Conservation (phyloP, 129 eudicot species). For the Silybum marianum region DNA sequence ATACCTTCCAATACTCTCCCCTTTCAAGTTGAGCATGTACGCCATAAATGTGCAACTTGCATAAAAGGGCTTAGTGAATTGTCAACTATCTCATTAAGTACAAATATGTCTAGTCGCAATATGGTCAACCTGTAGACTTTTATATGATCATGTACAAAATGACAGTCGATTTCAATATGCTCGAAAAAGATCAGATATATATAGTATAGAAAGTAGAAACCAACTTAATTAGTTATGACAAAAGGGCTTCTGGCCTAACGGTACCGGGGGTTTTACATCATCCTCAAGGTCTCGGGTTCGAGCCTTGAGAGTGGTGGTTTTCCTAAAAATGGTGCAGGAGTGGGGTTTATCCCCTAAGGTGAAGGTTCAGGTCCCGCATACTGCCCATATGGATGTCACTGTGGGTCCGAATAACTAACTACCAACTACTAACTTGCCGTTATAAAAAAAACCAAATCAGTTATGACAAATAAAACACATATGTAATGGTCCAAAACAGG, state of each 20-base stretch:
- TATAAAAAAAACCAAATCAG: too few species aligned
- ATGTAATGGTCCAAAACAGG: neutral
- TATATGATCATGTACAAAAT: neutral
- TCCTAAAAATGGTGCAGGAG: too few species aligned
- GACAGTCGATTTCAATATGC: neutral
- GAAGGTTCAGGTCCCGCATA: too few species aligned
- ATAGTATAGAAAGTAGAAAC: neutral
- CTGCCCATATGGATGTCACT: too few species aligned
- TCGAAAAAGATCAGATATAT: neutral
- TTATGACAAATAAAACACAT: too few species aligned
- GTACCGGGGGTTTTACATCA: too few species aligned
- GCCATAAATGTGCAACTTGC: neutral
- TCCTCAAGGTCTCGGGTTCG: too few species aligned
- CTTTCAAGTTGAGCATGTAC: neutral
- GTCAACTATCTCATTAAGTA: neutral
- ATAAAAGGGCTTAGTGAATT: neutral
- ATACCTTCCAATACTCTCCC: neutral
- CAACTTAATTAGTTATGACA: neutral
- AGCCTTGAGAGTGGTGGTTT: too few species aligned
- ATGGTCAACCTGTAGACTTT: neutral
- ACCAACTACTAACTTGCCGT: too few species aligned
- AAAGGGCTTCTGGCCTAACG: too few species aligned
- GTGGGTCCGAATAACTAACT: too few species aligned
- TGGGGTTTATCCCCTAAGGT: too few species aligned
- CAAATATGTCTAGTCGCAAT: neutral